These are phyloP conservation scores for Solanum verrucosum DNA, from an alignment of 257 asterid genomes.

Conservation along the genomic window DNA sequence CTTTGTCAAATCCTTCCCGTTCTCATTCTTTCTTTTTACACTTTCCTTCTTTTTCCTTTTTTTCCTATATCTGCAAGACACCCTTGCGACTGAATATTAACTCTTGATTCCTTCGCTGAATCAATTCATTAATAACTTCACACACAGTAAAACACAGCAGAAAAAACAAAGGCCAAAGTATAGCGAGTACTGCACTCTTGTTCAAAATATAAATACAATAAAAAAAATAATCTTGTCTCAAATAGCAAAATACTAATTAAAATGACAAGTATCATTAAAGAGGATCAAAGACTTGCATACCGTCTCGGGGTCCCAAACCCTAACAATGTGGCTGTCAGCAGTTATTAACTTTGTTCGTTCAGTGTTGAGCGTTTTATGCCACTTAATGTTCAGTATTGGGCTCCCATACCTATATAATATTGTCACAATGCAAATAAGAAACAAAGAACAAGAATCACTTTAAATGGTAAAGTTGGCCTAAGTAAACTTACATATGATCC, in stretches of 20 bases:
- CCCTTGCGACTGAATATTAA: not conserved
- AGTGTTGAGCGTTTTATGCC: slow-evolving; percentile 82
- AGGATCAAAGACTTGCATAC: slow-evolving; percentile 30
- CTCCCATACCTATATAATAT: slow-evolving; percentile 70
- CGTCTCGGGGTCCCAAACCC: slow-evolving; percentile 89
- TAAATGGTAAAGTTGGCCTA: not conserved
- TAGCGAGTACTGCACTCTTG: not conserved
- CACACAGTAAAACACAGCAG: not conserved
- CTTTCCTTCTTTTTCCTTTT: not conserved
- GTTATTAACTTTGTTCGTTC: slow-evolving; percentile 61
- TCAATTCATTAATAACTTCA: not conserved
- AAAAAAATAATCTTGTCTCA: not conserved
- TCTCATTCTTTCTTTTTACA: not conserved
- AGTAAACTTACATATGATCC: slow-evolving; percentile 84
- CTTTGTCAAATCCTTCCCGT: not conserved
- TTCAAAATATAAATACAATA: not conserved
- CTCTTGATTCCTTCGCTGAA: not conserved
- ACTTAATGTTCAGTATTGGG: slow-evolving; percentile 77
- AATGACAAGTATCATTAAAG: not conserved
- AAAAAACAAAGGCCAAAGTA: not conserved
- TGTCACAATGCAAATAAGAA: slow-evolving; percentile 2
- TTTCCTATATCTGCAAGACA: not conserved
- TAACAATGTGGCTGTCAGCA: slow-evolving; percentile 75
- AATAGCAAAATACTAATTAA: not conserved
- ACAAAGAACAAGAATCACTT: not conserved